Conservation (phyloP, 2,329 filamentous ascomycete genomes). For the Neofusicoccum laricinum region DNA sequence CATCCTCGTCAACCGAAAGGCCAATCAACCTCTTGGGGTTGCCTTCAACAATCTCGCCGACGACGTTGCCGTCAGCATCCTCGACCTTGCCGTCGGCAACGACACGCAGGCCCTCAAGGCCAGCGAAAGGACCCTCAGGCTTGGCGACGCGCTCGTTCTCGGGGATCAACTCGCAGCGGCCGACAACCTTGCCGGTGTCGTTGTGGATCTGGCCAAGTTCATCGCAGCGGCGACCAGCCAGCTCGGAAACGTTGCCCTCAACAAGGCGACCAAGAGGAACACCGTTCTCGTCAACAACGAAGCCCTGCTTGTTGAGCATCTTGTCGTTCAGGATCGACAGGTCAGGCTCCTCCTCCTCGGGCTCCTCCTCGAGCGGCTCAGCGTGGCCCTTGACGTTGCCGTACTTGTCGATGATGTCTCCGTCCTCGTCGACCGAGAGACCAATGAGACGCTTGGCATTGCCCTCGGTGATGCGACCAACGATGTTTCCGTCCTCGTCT, state of each 20-base stretch:
- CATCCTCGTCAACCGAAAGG: constrained; percentile 59
- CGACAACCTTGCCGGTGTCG: constrained; percentile 67
- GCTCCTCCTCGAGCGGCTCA: constrained; percentile 52
- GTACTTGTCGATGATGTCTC: constrained; percentile 60
- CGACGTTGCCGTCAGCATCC: constrained; percentile 50
- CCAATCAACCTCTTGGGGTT: constrained; percentile 59
- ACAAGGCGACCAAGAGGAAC: constrained; percentile 58
- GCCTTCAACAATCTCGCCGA: constrained; percentile 57
- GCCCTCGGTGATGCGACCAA: constrained; percentile 56
- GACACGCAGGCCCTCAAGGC: constrained; percentile 48
- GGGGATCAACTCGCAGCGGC: constrained; percentile 65
- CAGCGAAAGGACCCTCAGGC: constrained; percentile 51
- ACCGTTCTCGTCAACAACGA: constrained; percentile 49
- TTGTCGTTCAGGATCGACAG: constrained; percentile 47
- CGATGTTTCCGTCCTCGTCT: constrained; percentile 50
- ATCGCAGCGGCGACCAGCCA: constrained; percentile 68
- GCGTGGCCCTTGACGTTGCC: constrained; percentile 62
- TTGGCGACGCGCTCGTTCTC: constrained; percentile 59
- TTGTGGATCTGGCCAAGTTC: constrained; percentile 69
- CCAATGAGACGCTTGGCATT: constrained; percentile 60
- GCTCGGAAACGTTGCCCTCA: constrained; percentile 62
- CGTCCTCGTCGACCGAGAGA: constrained; percentile 60
- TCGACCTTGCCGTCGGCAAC: constrained; percentile 48
- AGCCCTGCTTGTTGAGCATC: constrained; percentile 50
- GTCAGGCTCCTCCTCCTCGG: constrained; percentile 40